These are phyloP conservation scores for Rhizophagus clarus DNA, from an alignment of 192 early-diverging fungal genomes.

Conservation along the genomic window DNA sequence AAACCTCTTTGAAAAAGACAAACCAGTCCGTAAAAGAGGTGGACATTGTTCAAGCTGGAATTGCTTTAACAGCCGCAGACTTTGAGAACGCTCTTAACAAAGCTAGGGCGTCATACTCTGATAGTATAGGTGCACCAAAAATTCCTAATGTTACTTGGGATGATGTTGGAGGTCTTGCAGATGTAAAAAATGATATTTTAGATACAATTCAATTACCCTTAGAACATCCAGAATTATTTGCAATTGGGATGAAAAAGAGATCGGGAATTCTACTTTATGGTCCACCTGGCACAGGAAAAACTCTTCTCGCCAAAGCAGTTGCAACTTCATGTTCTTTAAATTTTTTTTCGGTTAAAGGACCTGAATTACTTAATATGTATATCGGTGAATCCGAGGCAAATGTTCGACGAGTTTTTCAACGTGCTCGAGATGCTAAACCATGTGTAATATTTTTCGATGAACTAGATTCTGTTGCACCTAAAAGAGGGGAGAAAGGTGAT, in stretches of 20 bases:
- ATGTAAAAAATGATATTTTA: slow-evolving; percentile 90
- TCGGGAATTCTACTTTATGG: slow-evolving; percentile 95
- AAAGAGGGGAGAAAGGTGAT: slow-evolving; percentile 97
- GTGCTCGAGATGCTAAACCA: slow-evolving; percentile 94
- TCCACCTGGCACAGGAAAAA: slow-evolving; percentile 98
- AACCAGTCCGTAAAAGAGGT: slow-evolving; percentile 39
- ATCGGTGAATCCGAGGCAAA: slow-evolving; percentile 99
- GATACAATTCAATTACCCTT: slow-evolving; percentile 97
- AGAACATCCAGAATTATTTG: slow-evolving; percentile 95
- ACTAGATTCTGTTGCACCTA: slow-evolving; percentile 96
- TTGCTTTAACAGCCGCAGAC: slow-evolving; percentile 77
- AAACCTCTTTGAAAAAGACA: slow-evolving; percentile 45
- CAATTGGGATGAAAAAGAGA: slow-evolving; percentile 90
- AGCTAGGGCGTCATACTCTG: slow-evolving; percentile 81
- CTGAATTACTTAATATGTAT: slow-evolving; percentile 98
- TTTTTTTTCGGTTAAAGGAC: slow-evolving; percentile 98
- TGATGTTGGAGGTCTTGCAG: slow-evolving; percentile 93
- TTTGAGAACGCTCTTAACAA: slow-evolving; percentile 78
- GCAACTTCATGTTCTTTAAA: slow-evolving; percentile 97
- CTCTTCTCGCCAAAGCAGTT: slow-evolving; percentile 97
- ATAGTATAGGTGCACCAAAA: slow-evolving; percentile 95
- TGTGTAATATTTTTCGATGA: slow-evolving; percentile 99
- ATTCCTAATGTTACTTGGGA: slow-evolving; percentile 99
- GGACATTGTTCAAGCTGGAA: slow-evolving; percentile 69
- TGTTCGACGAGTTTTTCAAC: slow-evolving; percentile 93